phyloP scores from a whole-genome alignment of 2,329 filamentous ascomycete genomes.

The Cordyceps sp. region DNA sequence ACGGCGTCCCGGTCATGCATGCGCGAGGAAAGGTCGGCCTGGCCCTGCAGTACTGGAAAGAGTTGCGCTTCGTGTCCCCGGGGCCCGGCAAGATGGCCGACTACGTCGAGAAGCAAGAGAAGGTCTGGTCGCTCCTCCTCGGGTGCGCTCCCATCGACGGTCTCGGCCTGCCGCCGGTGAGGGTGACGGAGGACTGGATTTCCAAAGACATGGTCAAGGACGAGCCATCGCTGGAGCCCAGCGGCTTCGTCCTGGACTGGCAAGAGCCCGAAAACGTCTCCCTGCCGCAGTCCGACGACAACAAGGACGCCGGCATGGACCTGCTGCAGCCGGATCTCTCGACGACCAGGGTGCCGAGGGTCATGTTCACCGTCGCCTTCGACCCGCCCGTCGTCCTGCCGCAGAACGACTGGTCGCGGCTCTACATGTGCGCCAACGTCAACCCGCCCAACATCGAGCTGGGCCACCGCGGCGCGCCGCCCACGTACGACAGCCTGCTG shows the following conservation, averaged over 20 bases:
- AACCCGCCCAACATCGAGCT: slow-evolving; percentile 18
- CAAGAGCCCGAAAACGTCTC: slow-evolving; percentile 52
- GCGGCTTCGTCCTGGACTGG: slow-evolving; percentile 46
- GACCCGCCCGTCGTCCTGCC: slow-evolving; percentile 60
- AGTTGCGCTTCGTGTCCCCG: slow-evolving; percentile 31
- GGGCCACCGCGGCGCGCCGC: slow-evolving; percentile 13
- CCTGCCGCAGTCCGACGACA: slow-evolving; percentile 27
- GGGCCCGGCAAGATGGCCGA: slow-evolving; percentile 18
- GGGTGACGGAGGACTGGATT: slow-evolving; percentile 61
- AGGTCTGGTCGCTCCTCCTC: slow-evolving; percentile 50
- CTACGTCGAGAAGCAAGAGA: slow-evolving; percentile 23
- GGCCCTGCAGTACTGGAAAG: slow-evolving; percentile 63
- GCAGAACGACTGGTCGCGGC: slow-evolving; percentile 41
- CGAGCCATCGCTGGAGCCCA: slow-evolving; percentile 22
- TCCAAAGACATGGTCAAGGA: slow-evolving; percentile 47
- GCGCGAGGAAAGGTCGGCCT: slow-evolving; percentile 49
- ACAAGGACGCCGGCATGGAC: slow-evolving; percentile 33
- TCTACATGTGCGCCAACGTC: slow-evolving; percentile 40
- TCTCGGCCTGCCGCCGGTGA: slow-evolving; percentile 39
- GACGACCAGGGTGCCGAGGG: slow-evolving; percentile 44
- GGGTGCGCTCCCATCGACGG: slow-evolving; percentile 38
- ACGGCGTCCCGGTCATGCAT: slow-evolving; percentile 59
- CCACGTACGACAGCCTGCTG: slow-evolving; percentile 40
- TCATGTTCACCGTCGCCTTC: slow-evolving; percentile 59
- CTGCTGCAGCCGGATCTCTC: slow-evolving; percentile 28